Base-by-base conservation (phyloP, 2,329 filamentous ascomycete species). In the Botrytis hyacinthi region DNA sequence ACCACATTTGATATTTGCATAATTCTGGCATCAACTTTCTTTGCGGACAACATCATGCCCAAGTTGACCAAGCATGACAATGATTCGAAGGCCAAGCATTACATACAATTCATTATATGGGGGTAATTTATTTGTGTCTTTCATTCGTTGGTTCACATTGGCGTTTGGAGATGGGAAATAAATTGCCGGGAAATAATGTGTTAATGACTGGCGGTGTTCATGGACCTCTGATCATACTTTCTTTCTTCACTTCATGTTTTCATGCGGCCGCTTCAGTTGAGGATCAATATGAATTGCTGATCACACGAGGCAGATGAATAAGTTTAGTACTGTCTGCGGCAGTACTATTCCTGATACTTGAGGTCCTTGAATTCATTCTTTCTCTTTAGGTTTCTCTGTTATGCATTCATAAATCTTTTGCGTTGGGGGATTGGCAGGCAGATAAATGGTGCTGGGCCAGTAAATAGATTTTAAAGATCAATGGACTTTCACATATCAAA, bases 151-250 rank as follows among this genome's bases (percentile, higher is more conserved):
- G 62, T 57, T 66, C 42, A 72, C 70, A 67, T 60, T 60, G 71
- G 71, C 71, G 71, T 69, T 54, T 72, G 62, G 71, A 46, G 37
- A 72, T 66, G 61, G 61, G 62, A 60, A 59, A 70, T 61, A 60
- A 70, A 59, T 46, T 61, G n/a, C 66, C 66, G n/a, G 51, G 37
- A 44, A 44, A 70, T 46, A 46, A 60, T 35, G 42, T 46, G 54
- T 29, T 70, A 32, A 61, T n/a, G 54, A 61, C 37, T n/a, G 68
- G 40, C 42, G 68, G 66, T 57, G 37, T 57, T 68, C 48, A 68
- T 40, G 44, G 54, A 42, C n/a, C 40, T 59, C 54, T 67, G 26
- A 35, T 70, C 68, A 35, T 61, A 20, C 14, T 61, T 61, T 57
- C 26, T 12, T 57, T 54, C 14, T 20, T 67, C 48, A 40, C 48